These are phyloP conservation scores for Corymbia calophylla DNA, from an alignment of 441 rosid genomes.

Conservation along the genomic window DNA sequence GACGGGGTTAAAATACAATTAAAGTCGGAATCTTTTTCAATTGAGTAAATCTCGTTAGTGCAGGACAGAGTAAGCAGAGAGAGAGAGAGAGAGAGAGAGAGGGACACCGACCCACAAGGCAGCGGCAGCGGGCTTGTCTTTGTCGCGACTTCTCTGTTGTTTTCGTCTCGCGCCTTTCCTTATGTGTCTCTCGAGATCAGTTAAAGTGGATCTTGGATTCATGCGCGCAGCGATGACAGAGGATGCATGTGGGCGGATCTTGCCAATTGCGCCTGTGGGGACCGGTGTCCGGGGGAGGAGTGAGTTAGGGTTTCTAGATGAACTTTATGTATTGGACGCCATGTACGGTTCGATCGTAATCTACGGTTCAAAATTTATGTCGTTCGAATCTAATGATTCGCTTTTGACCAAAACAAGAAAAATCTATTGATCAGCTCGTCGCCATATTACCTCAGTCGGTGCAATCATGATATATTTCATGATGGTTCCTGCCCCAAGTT, in stretches of 20 bases:
- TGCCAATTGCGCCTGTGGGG: background rate
- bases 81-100: background rate
- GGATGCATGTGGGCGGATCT: background rate
- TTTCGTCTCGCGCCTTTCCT: background rate
- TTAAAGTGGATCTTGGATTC: background rate
- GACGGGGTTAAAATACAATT: background rate
- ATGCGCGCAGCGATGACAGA: background rate
- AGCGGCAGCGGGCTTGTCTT: background rate
- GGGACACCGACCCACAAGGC: background rate
- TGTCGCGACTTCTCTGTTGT: background rate
- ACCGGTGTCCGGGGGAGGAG: background rate
- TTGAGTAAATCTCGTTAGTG: background rate
- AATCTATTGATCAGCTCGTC: background rate
- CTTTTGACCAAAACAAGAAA: too few species aligned
- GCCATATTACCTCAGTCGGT: background rate
- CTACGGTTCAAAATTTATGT: background rate
- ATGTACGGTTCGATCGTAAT: background rate
- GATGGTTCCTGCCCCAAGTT: background rate
- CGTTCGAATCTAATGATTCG: background rate
- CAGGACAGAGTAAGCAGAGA: background rate
- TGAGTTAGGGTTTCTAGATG: background rate
- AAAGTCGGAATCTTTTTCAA: background rate
- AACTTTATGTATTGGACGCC: background rate
- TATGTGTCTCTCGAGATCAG: background rate
- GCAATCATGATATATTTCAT: background rate